Conservation (phyloP, 176 grass and related monocot genomes). For the Eremochloa ophiuroides region DNA sequence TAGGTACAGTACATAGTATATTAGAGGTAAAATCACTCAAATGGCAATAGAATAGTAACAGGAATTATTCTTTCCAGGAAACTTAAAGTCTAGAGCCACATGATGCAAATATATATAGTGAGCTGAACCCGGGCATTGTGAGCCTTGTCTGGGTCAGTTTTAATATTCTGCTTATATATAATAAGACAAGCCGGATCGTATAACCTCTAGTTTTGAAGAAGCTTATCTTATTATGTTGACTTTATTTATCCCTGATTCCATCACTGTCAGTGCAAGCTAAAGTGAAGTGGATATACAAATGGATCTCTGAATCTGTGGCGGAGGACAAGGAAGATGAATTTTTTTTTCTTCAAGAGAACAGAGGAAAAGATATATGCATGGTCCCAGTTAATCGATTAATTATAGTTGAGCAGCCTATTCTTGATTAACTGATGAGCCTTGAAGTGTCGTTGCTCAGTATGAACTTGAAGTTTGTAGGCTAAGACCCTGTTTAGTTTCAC, state of each 20-base stretch:
- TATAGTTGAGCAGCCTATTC: slow-evolving; percentile 11
- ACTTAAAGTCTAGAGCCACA: neutral
- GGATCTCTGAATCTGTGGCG: neutral
- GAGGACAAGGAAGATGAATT: neutral
- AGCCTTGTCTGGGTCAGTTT: neutral
- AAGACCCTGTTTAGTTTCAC: too few relatives aligned
- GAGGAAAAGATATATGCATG: neutral
- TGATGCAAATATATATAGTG: neutral
- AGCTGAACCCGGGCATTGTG: slow-evolving; percentile 5
- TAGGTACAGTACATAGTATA: neutral
- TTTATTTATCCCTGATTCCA: neutral
- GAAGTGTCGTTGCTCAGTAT: neutral
- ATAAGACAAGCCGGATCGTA: slow-evolving; percentile 20
- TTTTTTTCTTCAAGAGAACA: neutral
- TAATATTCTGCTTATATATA: slow-evolving; percentile 4
- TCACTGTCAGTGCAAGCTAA: slow-evolving; percentile 28
- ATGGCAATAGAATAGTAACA: neutral
- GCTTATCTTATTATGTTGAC: slow-evolving; percentile 26
- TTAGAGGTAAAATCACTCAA: neutral
- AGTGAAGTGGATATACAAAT: slow-evolving; percentile 20
- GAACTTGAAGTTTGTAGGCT: neutral
- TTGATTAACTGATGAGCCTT: neutral
- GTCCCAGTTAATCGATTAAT: neutral
- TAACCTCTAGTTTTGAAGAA: slow-evolving; percentile 19
- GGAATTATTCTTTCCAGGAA: neutral